Evolutionary conservation across 2,329 filamentous ascomycete species (phyloP), one percentile per base, ranked within the genome.

Genomic region (Blumeriella jaapii): DNA sequence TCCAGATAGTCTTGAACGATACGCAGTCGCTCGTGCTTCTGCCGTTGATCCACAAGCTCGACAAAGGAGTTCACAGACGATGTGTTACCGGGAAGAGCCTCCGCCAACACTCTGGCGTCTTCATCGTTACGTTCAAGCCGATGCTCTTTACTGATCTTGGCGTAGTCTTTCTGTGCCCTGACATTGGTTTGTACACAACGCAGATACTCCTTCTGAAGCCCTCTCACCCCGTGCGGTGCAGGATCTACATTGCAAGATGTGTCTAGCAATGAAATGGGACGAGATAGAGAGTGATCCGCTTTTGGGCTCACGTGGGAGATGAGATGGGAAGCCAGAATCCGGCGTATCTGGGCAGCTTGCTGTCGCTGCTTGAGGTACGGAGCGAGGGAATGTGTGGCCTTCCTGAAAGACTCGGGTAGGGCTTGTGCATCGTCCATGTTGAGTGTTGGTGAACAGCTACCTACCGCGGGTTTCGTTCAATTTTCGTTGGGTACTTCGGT

Each of bases 341-440:
- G 68, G 42, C 70, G 63, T 37, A 78, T 69, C 29, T 68, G 67
- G 22, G 65, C 60, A 31, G 66, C 62, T 45, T 78, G 69, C 38
- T 76, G 70, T 16, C 71, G 64, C 17, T 68, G 63, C 33, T 69
- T 71, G 37, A 77, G 60, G 41, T 65, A 74, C 4, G 68, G 65
- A 20, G 61, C 57, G 14, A 79, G 60, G 12, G 55, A 57, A 25
- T 58, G 55, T 36, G 65, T 61, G 20, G 69, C 54, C 20, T 55
- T 55, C 30, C 59, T 50, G 10, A 63, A 38, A 9, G 53, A 49
- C 11, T 64, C 59, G 13, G 57, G 59, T 35, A 42, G 53, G 15
- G 23, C 8, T 9, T 33, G 29, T 15, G 18, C n/a, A 16, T 37
- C 34, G 13, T 50, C 39, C 52, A 53, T 55, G 22, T 15, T 28